phyloP scores from a whole-genome alignment of 352 stramenopile genomes.

The Phytophthora pinifolia region DNA sequence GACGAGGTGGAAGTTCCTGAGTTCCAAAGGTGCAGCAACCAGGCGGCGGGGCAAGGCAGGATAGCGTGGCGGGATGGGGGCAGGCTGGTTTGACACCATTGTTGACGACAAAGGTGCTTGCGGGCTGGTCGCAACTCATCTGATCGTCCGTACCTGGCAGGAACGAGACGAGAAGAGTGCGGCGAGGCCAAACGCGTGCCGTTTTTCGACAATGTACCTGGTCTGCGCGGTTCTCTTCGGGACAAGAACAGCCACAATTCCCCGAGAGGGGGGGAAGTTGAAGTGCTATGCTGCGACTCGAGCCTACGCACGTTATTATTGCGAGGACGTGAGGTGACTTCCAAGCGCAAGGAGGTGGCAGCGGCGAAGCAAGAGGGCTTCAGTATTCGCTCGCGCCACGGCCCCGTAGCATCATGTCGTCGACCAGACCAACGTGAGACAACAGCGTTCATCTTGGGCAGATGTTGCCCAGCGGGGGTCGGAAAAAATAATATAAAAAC shows the following conservation, averaged over 20 bases:
- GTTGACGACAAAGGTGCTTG: slow-evolving; percentile 1
- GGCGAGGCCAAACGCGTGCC: too few species aligned
- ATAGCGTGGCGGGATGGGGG: slow-evolving; percentile 23
- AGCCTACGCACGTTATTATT: slow-evolving; percentile 13
- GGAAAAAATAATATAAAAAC: too few species aligned
- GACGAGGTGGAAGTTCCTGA: slow-evolving; percentile 17
- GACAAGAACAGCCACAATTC: too few species aligned
- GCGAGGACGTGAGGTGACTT: slow-evolving; percentile 6
- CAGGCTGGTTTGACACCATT: slow-evolving; percentile 8
- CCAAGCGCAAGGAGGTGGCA: slow-evolving; percentile 1
- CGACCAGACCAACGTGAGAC: too few species aligned
- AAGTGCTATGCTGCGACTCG: slow-evolving; percentile 15
- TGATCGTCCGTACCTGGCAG: slow-evolving; percentile 21
- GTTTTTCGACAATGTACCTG: neutral
- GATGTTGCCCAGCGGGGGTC: slow-evolving; percentile 12
- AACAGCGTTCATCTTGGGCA: slow-evolving; percentile 9
- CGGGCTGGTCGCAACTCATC: slow-evolving; percentile 24
- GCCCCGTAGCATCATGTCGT: slow-evolving; percentile 9
- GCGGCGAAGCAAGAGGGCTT: neutral
- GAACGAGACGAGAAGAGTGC: neutral
- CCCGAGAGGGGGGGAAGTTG: slow-evolving; percentile 17
- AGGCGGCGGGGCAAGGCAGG: slow-evolving; percentile 6
- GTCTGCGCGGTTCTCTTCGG: slow-evolving; percentile 3
- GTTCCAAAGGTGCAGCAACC: slow-evolving; percentile 21
- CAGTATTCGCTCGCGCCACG: neutral